A percentile compares a stretch with the other conserved stretches of the same genome.
Evolutionary conservation across 257 asterid species (phyloP).

Genomic region (Prunella vulgaris): DNA sequence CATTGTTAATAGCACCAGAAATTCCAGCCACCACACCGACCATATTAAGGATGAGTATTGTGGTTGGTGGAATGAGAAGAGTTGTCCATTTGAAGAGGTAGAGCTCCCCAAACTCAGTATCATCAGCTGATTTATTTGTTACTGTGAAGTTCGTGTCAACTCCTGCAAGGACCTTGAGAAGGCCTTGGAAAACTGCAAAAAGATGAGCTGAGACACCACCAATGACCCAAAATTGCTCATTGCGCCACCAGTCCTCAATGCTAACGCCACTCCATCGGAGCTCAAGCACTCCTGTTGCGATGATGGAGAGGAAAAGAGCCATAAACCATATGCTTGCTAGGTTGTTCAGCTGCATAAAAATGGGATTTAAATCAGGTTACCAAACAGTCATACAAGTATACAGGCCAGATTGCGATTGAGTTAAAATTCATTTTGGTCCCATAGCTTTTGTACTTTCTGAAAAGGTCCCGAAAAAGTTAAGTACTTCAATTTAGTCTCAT

Average conservation of each 20-base stretch:
- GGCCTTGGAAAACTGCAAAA: conserved; percentile 82
- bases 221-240: conserved; percentile 83
- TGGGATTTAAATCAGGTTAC: conserved; percentile 5
- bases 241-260: conserved; percentile 85
- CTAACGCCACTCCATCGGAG: conserved; percentile 42
- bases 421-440: too few relatives aligned
- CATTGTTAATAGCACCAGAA: conserved; percentile 72
- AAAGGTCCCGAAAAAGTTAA: too few relatives aligned
- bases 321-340: conserved; percentile 70
- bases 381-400: neutral
- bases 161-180: conserved; percentile 77
- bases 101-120: conserved; percentile 48
- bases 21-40: conserved; percentile 84
- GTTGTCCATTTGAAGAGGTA: conserved; percentile 77
- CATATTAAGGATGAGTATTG: conserved; percentile 66
- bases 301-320: conserved; percentile 74
- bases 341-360: conserved; percentile 56
- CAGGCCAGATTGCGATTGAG: neutral
- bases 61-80: conserved; percentile 83
- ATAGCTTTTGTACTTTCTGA: too few relatives aligned
- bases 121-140: conserved; percentile 36
- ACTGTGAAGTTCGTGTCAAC: conserved; percentile 70
- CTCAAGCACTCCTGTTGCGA: conserved; percentile 67
- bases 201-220: conserved; percentile 83
- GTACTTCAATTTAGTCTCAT: too few relatives aligned